Conservation (phyloP, 345 rosid species). For the Euphorbia peplus region DNA sequence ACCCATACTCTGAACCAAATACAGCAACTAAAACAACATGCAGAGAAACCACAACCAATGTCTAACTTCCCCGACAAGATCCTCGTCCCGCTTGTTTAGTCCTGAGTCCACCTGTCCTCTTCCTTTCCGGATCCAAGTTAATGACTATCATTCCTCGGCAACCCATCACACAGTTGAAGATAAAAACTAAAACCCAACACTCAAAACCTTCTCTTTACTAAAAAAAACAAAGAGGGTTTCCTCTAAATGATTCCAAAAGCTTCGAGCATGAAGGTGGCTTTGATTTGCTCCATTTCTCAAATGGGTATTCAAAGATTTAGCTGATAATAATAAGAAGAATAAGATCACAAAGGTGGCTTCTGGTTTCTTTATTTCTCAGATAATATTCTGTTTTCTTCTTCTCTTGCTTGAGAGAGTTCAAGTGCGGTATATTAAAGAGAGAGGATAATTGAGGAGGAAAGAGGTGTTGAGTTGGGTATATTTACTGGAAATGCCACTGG, state of each 20-base stretch:
- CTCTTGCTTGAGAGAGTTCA: constrained; percentile 6
- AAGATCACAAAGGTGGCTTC: background rate
- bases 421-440: constrained; percentile 34
- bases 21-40: constrained; percentile 26
- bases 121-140: constrained; percentile 92
- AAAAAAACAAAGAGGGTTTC: background rate
- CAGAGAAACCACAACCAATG: constrained; percentile 1
- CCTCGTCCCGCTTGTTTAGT: constrained; percentile 97
- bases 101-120: constrained; percentile 88
- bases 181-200: background rate
- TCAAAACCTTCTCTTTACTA: background rate
- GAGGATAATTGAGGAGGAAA: constrained; percentile 6
- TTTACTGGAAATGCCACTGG: constrained; percentile 42
- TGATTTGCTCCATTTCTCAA: constrained; percentile 56
- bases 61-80: constrained; percentile 98
- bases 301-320: too few relatives aligned
- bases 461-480: constrained; percentile 9
- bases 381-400: constrained; percentile 6
- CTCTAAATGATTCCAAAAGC: constrained; percentile 44
- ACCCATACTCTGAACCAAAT: constrained; percentile 49
- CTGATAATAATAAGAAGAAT: background rate
- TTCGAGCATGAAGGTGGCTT: constrained; percentile 38
- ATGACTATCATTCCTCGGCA: constrained; percentile 55
- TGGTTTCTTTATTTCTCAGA: constrained; percentile 3
- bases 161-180: constrained; percentile 37